Evolutionary conservation across 2,329 filamentous ascomycete species (phyloP).

Genomic region (Colletotrichum gigasporum): DNA sequence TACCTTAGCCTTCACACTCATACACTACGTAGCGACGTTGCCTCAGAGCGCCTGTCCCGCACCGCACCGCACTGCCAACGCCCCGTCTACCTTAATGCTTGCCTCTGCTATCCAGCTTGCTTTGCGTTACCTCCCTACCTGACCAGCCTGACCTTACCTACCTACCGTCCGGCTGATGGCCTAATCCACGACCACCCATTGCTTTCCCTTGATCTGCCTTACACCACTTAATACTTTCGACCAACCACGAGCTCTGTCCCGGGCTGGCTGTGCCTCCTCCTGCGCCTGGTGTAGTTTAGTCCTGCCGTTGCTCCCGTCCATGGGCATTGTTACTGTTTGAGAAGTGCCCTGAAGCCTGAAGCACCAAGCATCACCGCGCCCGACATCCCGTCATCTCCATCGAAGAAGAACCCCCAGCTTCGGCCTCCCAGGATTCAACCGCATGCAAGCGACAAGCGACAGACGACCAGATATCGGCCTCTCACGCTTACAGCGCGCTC

Average conservation of each 20-base stretch:
- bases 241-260: conserved; percentile 2
- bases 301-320: conserved; percentile 19
- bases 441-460: background rate
- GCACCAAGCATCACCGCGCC: background rate
- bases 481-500: background rate
- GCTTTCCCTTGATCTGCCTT: background rate
- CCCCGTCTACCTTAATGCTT: background rate
- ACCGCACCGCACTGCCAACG: background rate
- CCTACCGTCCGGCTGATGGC: background rate
- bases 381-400: background rate
- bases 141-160: background rate
- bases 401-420: background rate
- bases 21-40: too few relatives aligned
- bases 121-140: background rate
- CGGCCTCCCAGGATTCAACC: background rate
- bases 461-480: background rate
- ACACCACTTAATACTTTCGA: background rate
- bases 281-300: background rate
- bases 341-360: too few relatives aligned
- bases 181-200: background rate
- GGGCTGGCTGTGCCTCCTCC: background rate
- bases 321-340: background rate
- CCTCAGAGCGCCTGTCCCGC: too few relatives aligned
- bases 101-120: background rate
- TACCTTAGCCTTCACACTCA: too few relatives aligned